Conservation (phyloP, 192 early-diverging fungal species). For the Oehlia diaphana region DNA sequence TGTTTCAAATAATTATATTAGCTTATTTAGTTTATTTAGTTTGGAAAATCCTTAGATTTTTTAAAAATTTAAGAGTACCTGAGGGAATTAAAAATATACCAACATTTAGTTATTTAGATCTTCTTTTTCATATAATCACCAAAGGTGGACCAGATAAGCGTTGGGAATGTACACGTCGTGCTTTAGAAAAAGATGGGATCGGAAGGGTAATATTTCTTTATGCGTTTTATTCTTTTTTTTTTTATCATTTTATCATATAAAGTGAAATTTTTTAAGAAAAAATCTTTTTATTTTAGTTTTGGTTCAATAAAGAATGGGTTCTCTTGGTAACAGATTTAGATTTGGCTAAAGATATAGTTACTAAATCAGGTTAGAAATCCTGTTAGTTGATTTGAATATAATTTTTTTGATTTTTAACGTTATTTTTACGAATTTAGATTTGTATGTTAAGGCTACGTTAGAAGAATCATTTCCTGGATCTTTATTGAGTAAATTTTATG, state of each 20-base stretch:
- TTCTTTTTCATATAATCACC: neutral
- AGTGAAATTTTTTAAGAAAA: too few species aligned
- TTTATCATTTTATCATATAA: too few species aligned
- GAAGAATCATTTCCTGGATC: neutral
- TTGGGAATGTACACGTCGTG: neutral
- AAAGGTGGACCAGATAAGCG: neutral
- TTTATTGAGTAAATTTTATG: neutral
- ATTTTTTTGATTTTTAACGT: neutral
- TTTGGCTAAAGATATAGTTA: neutral
- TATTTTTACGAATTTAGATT: neutral
- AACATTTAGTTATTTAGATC: neutral
- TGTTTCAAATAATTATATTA: too few species aligned
- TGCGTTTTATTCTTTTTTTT: too few species aligned
- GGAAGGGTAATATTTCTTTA: neutral
- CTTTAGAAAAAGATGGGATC: neutral
- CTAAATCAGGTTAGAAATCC: neutral
- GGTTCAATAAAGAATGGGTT: neutral
- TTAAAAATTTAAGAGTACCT: neutral
- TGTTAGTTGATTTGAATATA: neutral
- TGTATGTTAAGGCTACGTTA: neutral
- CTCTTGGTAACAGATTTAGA: neutral
- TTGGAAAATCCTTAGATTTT: too few species aligned
- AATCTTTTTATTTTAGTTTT: neutral
- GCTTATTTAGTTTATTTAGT: too few species aligned
- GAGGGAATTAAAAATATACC: neutral